Evolutionary conservation across 1,284 basidiomycete genomes (phyloP).

Genomic region (Coniferiporia sulphurascens): DNA sequence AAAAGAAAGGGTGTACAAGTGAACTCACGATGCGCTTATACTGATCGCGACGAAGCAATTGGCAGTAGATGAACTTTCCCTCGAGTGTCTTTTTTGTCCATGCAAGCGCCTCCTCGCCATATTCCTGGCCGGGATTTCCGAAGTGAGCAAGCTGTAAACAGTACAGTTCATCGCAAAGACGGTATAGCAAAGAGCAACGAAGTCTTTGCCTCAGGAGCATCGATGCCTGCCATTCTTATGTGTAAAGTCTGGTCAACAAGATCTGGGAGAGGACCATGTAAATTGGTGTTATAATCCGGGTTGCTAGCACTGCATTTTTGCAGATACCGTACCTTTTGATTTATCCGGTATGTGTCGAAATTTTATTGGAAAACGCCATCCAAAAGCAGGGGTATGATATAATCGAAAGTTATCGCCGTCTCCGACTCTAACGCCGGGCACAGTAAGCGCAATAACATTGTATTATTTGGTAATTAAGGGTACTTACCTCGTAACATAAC

Average conservation of each 20-base stretch:
- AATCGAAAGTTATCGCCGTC: conserved; percentile 79
- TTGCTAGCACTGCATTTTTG: not conserved
- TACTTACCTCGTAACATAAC: conserved; percentile 66
- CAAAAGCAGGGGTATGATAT: conserved; percentile 78
- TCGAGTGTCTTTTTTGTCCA: conserved; percentile 62
- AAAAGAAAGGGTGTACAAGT: not conserved
- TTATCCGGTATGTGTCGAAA: conserved; percentile 56
- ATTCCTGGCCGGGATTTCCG: conserved; percentile 71
- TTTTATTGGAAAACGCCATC: conserved; percentile 70
- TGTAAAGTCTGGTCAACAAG: conserved; percentile 76
- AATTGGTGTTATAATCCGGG: conserved; percentile 3
- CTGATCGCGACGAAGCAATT: conserved; percentile 73
- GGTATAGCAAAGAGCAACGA: conserved; percentile 3
- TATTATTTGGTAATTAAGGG: not conserved
- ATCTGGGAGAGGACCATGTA: conserved; percentile 35
- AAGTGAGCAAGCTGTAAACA: conserved; percentile 52
- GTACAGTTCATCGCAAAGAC: not conserved
- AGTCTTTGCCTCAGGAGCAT: conserved; percentile 75
- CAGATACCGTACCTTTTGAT: conserved; percentile 48
- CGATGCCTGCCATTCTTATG: conserved; percentile 82
- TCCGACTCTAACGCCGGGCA: conserved; percentile 53
- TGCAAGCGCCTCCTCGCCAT: conserved; percentile 60
- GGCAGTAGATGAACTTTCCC: conserved; percentile 60
- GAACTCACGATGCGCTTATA: conserved; percentile 71
- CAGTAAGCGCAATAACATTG: not conserved